These are phyloP conservation scores for Candida fluviatilis DNA, from an alignment of 805 yeast species.

Conservation along the genomic window DNA sequence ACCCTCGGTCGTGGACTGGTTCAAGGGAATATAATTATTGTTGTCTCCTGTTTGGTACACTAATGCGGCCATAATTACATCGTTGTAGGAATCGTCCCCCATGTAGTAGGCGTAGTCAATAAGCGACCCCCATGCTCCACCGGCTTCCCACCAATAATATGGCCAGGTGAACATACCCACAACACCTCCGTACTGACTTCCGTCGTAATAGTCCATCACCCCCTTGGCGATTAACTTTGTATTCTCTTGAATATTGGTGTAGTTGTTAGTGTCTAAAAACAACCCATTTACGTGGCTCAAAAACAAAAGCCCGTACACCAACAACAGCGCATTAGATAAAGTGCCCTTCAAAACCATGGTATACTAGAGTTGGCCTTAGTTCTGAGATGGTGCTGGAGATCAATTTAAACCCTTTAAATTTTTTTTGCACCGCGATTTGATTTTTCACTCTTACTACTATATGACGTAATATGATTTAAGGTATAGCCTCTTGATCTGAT, in stretches of 20 bases:
- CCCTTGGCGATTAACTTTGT: constrained; percentile 64
- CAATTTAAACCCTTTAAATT: background rate
- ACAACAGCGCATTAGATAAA: background rate
- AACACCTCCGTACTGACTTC: constrained; percentile 64
- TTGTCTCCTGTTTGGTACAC: constrained; percentile 62
- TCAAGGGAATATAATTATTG: constrained; percentile 78
- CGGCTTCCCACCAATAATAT: constrained; percentile 99
- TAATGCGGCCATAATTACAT: constrained; percentile 56
- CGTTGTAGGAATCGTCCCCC: constrained; percentile 64
- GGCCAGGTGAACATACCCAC: constrained; percentile 86
- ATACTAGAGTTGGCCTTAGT: background rate
- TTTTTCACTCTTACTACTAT: too few species aligned
- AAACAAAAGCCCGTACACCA: constrained; percentile 2
- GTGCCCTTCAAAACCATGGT: background rate
- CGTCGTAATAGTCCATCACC: constrained; percentile 77
- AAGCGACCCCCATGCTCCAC: constrained; percentile 90
- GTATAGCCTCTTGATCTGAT: too few species aligned
- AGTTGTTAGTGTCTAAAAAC: constrained; percentile 34
- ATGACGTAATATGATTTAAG: too few species aligned
- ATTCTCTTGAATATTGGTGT: constrained; percentile 48
- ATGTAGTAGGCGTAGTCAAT: constrained; percentile 73
- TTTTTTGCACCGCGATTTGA: background rate
- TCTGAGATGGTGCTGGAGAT: background rate
- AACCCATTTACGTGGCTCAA: constrained; percentile 15
- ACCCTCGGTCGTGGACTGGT: constrained; percentile 91